Percentiles rank a stretch among this genome's conserved stretches.
These are phyloP conservation scores for Quercus dentata DNA, from an alignment of 306 rosid genomes.

Conservation along the genomic window DNA sequence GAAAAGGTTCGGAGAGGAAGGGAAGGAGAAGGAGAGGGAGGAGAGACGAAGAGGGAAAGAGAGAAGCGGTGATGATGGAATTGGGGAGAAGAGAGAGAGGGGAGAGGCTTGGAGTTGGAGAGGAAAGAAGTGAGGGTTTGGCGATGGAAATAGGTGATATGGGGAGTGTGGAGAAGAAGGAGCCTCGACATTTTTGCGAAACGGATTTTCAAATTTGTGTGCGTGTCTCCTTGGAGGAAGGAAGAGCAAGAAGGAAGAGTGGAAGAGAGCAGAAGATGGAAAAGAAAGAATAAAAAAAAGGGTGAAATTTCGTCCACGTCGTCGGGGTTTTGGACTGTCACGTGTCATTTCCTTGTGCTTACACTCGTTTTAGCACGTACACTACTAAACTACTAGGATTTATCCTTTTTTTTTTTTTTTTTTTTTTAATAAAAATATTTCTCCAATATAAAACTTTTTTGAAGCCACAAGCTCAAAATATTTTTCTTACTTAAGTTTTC, in stretches of 20 bases:
- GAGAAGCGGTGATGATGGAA: constrained; percentile 24
- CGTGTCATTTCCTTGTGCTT: constrained; percentile 5
- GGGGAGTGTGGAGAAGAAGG: constrained; percentile 47
- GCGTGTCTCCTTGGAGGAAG: not conserved
- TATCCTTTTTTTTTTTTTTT: fast-evolving
- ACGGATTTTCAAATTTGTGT: not conserved
- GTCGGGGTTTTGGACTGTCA: not conserved
- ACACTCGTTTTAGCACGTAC: not conserved
- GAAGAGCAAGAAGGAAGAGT: not conserved
- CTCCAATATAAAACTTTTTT: too few species aligned
- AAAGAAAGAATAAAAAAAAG: not conserved
- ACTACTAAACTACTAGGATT: too few species aligned
- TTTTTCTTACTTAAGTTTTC: too few species aligned
- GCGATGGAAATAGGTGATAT: constrained; percentile 29
- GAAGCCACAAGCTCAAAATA: too few species aligned
- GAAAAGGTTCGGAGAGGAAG: constrained; percentile 20
- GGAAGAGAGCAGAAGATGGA: not conserved
- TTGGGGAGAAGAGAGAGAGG: constrained; percentile 16
- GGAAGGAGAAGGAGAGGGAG: constrained; percentile 11
- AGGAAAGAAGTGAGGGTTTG: constrained; percentile 5
- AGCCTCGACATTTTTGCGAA: constrained; percentile 56
- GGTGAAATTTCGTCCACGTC: constrained; percentile 40
- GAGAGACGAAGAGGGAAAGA: constrained; percentile 10
- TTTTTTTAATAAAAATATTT: too few species aligned
- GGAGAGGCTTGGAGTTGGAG: not conserved